A percentile compares a stretch with the other conserved stretches of the same genome.
Conservation (phyloP, 23 red algal genomes). For the Cyanidioschyzon merolae region DNA sequence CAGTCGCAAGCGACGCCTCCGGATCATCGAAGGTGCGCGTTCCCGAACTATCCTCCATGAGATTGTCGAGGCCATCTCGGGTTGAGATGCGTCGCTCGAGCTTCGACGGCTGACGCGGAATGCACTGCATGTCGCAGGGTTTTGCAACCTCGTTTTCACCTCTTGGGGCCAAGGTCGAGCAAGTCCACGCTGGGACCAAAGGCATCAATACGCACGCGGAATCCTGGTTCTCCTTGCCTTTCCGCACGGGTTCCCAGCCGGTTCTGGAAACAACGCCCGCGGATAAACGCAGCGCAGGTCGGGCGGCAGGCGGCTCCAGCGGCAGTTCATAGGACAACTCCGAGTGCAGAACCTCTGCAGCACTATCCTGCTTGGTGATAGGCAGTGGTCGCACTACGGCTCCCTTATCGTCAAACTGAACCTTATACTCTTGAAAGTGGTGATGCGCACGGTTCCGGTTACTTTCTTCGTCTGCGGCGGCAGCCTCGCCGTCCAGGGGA, state of each 20-base stretch:
- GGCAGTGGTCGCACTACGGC: neutral
- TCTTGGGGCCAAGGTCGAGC: neutral
- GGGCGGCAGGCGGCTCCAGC: constrained; percentile 39
- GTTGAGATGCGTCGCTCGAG: neutral
- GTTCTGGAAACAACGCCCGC: constrained; percentile 50
- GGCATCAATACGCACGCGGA: constrained; percentile 24
- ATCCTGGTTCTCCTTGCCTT: constrained; percentile 59
- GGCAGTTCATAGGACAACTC: neutral
- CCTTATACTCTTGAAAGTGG: neutral
- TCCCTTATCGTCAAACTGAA: neutral
- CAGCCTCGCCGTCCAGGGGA: neutral
- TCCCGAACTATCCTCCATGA: neutral
- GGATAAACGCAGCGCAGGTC: constrained; percentile 36
- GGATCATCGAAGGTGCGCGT: constrained; percentile 7
- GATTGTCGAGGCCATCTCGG: neutral
- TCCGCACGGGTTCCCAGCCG: constrained; percentile 82
- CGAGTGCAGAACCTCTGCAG: constrained; percentile 16
- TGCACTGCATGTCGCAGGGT: neutral
- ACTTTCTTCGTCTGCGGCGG: neutral
- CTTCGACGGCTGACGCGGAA: constrained; percentile 4
- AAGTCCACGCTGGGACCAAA: constrained; percentile 12
- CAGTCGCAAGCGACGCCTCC: constrained; percentile 7
- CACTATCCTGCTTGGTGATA: constrained; percentile 11
- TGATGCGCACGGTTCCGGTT: neutral
- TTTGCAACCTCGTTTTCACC: constrained; percentile 9